Conservation (phyloP, 768 basidiomycete species). For the Calocybe cyanea region DNA sequence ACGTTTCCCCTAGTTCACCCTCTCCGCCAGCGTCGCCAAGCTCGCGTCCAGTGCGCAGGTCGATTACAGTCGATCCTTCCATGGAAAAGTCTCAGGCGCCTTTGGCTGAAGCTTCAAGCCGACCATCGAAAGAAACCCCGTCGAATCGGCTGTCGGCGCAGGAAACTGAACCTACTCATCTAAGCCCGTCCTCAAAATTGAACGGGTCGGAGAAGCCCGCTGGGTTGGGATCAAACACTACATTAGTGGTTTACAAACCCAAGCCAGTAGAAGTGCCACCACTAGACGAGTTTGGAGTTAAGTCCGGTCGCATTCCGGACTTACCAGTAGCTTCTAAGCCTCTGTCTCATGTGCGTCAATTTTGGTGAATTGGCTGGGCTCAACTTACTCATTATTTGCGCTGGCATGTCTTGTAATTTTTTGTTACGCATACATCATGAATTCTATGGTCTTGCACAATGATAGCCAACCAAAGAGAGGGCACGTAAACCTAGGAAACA, state of each 20-base stretch:
- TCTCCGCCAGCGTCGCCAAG: constrained; percentile 40
- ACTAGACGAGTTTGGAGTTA: constrained; percentile 49
- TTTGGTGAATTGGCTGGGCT: constrained; percentile 54
- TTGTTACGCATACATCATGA: constrained; percentile 13
- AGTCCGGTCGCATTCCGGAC: constrained; percentile 24
- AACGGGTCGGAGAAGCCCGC: constrained; percentile 15
- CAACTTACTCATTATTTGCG: constrained; percentile 36
- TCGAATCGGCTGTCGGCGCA: constrained; percentile 18
- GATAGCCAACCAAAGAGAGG: constrained; percentile 71
- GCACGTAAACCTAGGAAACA: constrained; percentile 64
- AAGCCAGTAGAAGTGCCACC: constrained; percentile 40
- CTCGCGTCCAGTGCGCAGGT: constrained; percentile 35
- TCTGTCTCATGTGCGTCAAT: constrained; percentile 84
- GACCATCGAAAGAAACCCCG: constrained; percentile 21
- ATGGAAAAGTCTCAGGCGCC: constrained; percentile 18
- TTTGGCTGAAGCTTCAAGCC: background rate
- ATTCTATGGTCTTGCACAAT: constrained; percentile 19
- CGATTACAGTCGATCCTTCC: constrained; percentile 30
- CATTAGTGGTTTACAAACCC: constrained; percentile 60
- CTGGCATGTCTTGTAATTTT: constrained; percentile 24
- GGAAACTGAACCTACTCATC: constrained; percentile 5
- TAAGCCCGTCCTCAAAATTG: constrained; percentile 5
- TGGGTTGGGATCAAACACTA: constrained; percentile 70
- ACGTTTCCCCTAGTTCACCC: constrained; percentile 21
- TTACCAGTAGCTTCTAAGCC: constrained; percentile 51